A percentile compares a stretch with the other conserved stretches of the same genome.
phyloP scores from a whole-genome alignment of 2,329 filamentous ascomycete species.

The Botryotinia narcissicola region DNA sequence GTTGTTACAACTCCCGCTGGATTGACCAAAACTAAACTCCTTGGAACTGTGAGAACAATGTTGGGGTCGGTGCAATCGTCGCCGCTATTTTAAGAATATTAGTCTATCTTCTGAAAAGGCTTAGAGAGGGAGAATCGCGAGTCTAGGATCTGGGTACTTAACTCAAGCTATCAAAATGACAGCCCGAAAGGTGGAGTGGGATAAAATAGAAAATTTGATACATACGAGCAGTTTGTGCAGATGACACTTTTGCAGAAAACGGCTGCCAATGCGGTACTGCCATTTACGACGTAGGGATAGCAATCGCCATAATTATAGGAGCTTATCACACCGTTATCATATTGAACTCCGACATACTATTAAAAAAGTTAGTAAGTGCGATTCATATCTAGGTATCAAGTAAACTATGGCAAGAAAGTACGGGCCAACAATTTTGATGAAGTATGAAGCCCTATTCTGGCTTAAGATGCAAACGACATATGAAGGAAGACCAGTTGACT shows the following conservation, averaged over 20 bases:
- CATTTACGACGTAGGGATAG: slow-evolving; percentile 1
- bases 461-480: neutral
- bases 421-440: neutral
- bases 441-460: fast-evolving
- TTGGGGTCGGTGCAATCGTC: neutral
- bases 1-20: neutral
- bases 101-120: neutral
- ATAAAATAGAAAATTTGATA: neutral
- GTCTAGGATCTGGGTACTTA: neutral
- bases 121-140: no score
- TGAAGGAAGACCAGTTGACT: neutral
- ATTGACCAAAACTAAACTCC: neutral
- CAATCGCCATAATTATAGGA: neutral
- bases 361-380: neutral
- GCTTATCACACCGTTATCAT: neutral
- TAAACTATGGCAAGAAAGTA: neutral
- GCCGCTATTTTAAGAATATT: neutral
- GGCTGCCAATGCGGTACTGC: neutral
- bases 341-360: slow-evolving; percentile 1
- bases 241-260: slow-evolving; percentile 7
- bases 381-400: neutral
- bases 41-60: neutral
- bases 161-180: neutral
- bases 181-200: neutral
- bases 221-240: slow-evolving; percentile 1